Evolutionary conservation across 2,329 filamentous ascomycete species (phyloP), one percentile per base, ranked within the genome.

Genomic region (Cordyceps cicadae): DNA sequence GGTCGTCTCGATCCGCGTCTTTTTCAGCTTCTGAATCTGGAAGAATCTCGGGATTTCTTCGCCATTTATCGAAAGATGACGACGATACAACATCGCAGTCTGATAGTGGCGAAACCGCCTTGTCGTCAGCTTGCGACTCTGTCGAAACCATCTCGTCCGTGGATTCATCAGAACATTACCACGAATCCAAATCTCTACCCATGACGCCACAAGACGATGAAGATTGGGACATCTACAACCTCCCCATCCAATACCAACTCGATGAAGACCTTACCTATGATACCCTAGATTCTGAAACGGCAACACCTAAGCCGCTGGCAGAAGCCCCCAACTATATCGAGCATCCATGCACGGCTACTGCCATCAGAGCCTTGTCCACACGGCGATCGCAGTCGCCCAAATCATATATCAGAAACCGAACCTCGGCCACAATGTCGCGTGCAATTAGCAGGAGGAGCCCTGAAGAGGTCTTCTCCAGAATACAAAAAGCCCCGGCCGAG

Each of bases 1-100:
- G 77, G 1, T 76, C 78, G 5, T 75, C 78, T 9, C 77, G 80
- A 59, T 78, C 77, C 15, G 71, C 80, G 59, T 83, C 81, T 2
- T 81, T 81, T 65, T 82, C 80, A 1, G 79, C 78, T 55, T 79
- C 76, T 0, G 81, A 81, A 63, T 74, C 76, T 2, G 78, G 29
- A 48, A 17, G 24, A 26, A 73, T 78, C 32, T 62, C 73, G 24
- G 70, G 68, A 45, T 65, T 72, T 46, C 61, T 63, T 54, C 17
- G 72, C 66, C 61, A 65, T 52, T 63, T 68, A 19, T 62, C 68
- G 21, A 64, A 72, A 52, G 68, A 74, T 45, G 72, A 75, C 61
- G 75, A 77, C 43, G 75, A 77, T 60, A 77, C 78, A 60, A 71
- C 72, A 43, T 80, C 78, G 15, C 77, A 78, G 63, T 76, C 74